Base-by-base conservation (phyloP, 805 yeast species). In the Kregervanrija delftensis region DNA sequence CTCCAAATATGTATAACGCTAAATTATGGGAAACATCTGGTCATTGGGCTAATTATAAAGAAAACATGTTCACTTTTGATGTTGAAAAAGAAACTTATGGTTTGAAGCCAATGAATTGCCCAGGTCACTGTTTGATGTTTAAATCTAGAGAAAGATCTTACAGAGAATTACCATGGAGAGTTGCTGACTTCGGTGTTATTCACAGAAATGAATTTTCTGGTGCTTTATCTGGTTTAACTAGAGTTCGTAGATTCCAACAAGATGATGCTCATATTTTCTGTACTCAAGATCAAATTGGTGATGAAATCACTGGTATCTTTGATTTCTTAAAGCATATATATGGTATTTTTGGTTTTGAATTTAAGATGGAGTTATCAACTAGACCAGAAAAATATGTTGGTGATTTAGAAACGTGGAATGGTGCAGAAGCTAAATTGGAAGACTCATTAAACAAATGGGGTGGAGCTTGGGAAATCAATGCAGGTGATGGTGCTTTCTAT, bases 191-290 rank as follows among this genome's bases (percentile, higher is more conserved):
- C 54, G 96, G 97, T 68, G 97, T 91, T 44, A 76, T 91, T 55
- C 99, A 91, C 73, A 83, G 99, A 75, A 91, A 91, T 66, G 99
- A 91, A 69, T 86, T 84, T 57, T 81, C 93, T 36, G 98, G 98
- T 68, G 97, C 98, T 11, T 74, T 91, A 54, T 81, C 96, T 36
- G 93, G 93, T 41, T 80, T 91, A 66, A 93, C 99, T 45, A 85
- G 99, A 72, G 98, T 93, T 39, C 86, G 99, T 72, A 82, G 98
- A 69, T 91, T 91, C 86, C 99, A 91, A 69, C 99, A 91, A 73
- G 99, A 91, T 68, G 99, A 91, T 70, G 97, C 96, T 40, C 99
- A 91, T 67, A 91, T 91, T 55, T 91, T 91, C 84, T 93, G 98
- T 75, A 81, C 88, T 45, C 81, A 77, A 55, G 95, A 84, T 51